Base-by-base conservation (phyloP, 805 yeast genomes). In the Kuraishia floccosa region DNA sequence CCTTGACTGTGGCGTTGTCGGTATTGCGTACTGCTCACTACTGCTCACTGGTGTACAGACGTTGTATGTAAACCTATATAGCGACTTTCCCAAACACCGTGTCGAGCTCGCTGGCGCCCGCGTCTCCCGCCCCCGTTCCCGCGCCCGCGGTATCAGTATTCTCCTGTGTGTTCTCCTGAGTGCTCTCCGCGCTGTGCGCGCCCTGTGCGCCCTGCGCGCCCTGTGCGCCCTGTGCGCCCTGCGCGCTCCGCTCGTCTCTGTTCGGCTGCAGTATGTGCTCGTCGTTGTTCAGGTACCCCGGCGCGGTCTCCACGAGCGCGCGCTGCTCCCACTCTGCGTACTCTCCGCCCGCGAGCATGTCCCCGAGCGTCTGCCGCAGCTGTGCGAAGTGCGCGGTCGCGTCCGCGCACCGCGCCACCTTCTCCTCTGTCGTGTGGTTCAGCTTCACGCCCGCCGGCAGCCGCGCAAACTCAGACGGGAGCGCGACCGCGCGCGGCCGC, bases 221-320 rank as follows among this genome's bases (percentile, higher is more conserved):
- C n/a, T n/a, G n/a, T n/a, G n/a, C n/a, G n/a, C n/a, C n/a, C n/a
- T n/a, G n/a, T n/a, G n/a, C n/a, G n/a, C n/a, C n/a, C n/a, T n/a
- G n/a, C n/a, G n/a, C 30, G 10, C 12, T 8, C n/a, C n/a, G n/a
- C 6, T 15, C 5, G 9, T 28, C 28, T 15, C 23, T 30, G 4
- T 48, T 50, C 9, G 55, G 51, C 3, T 37, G 28, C 53, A 50
- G 44, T 2, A 50, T 36, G 9, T 42, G 39, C 19, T 39, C 31
- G 6, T 31, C 32, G 4, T 49, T 48, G 25, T 41, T 48, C 25
- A 47, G 41, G 28, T 50, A 50, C 2, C 55, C 55, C 6, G 55
- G 55, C 2, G 46, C 47, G 30, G 40, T 34, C 27, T 20, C 30
- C 17, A 26, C 29, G 14, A 42, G 31, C 2, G 42, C 30, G 9